Evolutionary conservation across 1,284 basidiomycete species (phyloP).

Genomic region (Cutaneotrichosporon daszewskae): DNA sequence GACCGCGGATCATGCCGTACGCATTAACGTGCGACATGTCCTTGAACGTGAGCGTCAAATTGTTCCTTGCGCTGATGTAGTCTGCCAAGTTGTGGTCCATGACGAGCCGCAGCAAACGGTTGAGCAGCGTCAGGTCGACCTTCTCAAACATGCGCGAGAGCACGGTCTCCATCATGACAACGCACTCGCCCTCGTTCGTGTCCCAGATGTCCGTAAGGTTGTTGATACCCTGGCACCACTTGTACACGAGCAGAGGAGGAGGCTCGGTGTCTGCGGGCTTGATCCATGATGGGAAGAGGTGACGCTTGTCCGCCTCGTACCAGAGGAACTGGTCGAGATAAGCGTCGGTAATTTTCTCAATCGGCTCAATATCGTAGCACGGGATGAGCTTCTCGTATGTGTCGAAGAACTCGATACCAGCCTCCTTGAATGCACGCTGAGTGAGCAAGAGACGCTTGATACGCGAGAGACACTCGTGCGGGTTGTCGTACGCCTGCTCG

Average conservation of each 20-base stretch:
- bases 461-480: slow-evolving; percentile 66
- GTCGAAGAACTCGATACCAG: slow-evolving; percentile 76
- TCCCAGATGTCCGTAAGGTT: slow-evolving; percentile 86
- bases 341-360: slow-evolving; percentile 97
- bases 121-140: slow-evolving; percentile 88
- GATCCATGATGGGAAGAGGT: slow-evolving; percentile 94
- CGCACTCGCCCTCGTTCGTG: slow-evolving; percentile 90
- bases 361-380: slow-evolving; percentile 95
- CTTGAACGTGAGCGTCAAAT: slow-evolving; percentile 88
- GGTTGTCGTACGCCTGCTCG: slow-evolving; percentile 78
- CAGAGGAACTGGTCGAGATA: slow-evolving; percentile 79
- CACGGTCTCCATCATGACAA: slow-evolving; percentile 96
- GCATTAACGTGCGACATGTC: slow-evolving; percentile 54
- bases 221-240: slow-evolving; percentile 59
- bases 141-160: slow-evolving; percentile 95
- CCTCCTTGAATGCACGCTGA: slow-evolving; percentile 94
- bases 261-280: slow-evolving; percentile 95
- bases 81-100: slow-evolving; percentile 96
- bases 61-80: slow-evolving; percentile 97
- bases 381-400: slow-evolving; percentile 97
- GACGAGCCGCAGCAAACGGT: slow-evolving; percentile 86
- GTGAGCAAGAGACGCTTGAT: slow-evolving; percentile 93
- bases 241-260: slow-evolving; percentile 91
- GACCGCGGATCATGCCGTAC: slow-evolving; percentile 78
- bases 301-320: slow-evolving; percentile 85